phyloP scores from a whole-genome alignment of 2,329 filamentous ascomycete species.

The Gaeumannomyces sp. region DNA sequence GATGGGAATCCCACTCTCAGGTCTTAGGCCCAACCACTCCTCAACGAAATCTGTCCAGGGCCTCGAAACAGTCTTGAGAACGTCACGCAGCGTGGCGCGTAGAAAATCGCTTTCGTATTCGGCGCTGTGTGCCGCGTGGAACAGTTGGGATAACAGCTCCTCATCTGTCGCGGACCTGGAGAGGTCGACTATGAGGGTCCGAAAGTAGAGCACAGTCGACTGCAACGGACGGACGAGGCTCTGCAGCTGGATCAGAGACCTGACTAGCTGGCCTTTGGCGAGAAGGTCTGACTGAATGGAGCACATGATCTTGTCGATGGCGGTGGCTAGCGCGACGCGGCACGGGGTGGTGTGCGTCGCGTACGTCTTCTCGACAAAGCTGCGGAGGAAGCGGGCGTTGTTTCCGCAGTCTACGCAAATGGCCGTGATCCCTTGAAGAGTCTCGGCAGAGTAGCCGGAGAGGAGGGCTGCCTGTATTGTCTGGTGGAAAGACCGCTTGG shows the following conservation, averaged over 20 bases:
- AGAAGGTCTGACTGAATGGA: slow-evolving; percentile 45
- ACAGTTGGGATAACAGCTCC: slow-evolving; percentile 54
- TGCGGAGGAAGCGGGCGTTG: slow-evolving; percentile 37
- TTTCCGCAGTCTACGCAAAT: slow-evolving; percentile 43
- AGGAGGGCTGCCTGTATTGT: slow-evolving; percentile 41
- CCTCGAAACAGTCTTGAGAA: slow-evolving; percentile 40
- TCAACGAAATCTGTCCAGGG: slow-evolving; percentile 41
- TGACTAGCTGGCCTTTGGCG: slow-evolving; percentile 31
- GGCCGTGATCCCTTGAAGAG: slow-evolving; percentile 39
- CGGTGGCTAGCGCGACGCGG: slow-evolving; percentile 46
- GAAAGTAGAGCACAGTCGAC: slow-evolving; percentile 45
- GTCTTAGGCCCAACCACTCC: slow-evolving; percentile 67
- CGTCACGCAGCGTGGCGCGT: slow-evolving; percentile 58
- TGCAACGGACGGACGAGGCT: slow-evolving; percentile 39
- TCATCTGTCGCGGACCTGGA: slow-evolving; percentile 46
- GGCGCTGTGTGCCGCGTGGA: slow-evolving; percentile 54
- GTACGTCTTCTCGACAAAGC: slow-evolving; percentile 42
- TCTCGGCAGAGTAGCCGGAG: slow-evolving; percentile 48
- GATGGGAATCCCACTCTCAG: slow-evolving; percentile 49
- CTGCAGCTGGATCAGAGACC: slow-evolving; percentile 49
- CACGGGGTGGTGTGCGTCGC: slow-evolving; percentile 36
- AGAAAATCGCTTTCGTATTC: slow-evolving; percentile 59
- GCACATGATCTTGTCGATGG: slow-evolving; percentile 40
- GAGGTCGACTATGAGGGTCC: slow-evolving; percentile 41
- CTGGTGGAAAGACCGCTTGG: slow-evolving; percentile 45